These are phyloP conservation scores for Fusarium sp. DNA, from an alignment of 2,329 filamentous ascomycete species.

Conservation along the genomic window DNA sequence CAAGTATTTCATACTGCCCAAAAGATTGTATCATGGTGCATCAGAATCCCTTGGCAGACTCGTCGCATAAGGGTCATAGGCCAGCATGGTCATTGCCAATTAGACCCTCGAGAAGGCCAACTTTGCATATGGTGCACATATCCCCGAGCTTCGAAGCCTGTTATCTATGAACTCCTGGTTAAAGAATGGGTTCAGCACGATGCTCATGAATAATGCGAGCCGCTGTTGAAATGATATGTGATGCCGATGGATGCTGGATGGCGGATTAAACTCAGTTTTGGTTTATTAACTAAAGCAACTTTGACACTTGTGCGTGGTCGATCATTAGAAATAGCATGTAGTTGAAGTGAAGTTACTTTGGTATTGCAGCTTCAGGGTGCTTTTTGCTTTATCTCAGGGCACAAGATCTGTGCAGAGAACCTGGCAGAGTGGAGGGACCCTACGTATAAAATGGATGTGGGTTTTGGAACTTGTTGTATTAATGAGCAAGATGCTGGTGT, in stretches of 20 bases:
- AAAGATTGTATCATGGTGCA: neutral
- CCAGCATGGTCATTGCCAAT: neutral
- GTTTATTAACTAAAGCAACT: neutral
- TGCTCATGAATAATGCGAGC: neutral
- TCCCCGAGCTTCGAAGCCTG: neutral
- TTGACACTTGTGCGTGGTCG: neutral
- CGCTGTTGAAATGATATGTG: neutral
- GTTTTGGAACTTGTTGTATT: rapidly evolving
- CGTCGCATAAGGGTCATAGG: neutral
- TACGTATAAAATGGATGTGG: neutral
- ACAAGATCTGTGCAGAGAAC: neutral
- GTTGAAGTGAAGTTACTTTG: neutral
- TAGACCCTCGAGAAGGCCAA: neutral
- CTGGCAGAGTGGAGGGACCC: no score
- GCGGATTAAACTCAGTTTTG: neutral
- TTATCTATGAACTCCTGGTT: neutral
- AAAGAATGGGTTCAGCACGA: no score
- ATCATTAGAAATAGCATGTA: neutral
- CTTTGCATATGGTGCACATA: neutral
- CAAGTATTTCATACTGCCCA: neutral
- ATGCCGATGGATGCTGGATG: neutral
- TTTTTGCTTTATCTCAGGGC: no score
- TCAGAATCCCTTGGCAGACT: rapidly evolving
- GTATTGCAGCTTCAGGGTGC: neutral
- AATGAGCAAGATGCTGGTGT: no score